Evolutionary conservation across 2,329 filamentous ascomycete species (phyloP), one percentile per base, ranked within the genome.

Genomic region (Penicillium sp.): DNA sequence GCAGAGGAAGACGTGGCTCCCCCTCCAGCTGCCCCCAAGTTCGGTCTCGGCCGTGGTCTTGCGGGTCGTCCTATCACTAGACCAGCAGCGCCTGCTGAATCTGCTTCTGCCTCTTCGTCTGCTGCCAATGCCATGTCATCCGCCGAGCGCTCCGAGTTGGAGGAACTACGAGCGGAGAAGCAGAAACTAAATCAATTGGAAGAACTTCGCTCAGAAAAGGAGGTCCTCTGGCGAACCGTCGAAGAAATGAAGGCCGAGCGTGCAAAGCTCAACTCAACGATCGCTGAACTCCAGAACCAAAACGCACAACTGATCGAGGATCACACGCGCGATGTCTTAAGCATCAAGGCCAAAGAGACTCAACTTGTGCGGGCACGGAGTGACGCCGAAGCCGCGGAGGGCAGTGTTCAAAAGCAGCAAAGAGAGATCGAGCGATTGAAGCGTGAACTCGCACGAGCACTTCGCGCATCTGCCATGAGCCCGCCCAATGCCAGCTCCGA

Each of bases 261-360:
- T 54, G 82, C 84, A 50, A 91, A 86, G 63, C 80, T 95, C 41
- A 80, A 84, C 52, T 93, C 89, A 0, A 89, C 96, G 68, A 86
- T 97, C 35, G 87, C 92, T 59, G 93, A 97, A 71, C 80, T 99
- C 27, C 95, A 96, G 72, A 95, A 95, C 63, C 89, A 96, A 67
- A 99, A 99, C 64, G 93, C 93, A 19, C 87, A 93, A 55, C 78
- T 99, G 29, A 99, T 99, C 53, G 93, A 99, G 71, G 92, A 97
- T 63, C 92, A 97, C 68, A 99, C 93, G 0, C 81, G 92, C 40
- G 92, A 99, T 63, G 89, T 96, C 0, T 78, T 99, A 35, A 93
- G 90, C 60, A 95, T 99, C 74, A 97, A 97, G 70, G 93, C 93
- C 12, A 99, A 99, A 72, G 93, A 99, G 70, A 97, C 93, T 3